Evolutionary conservation across 345 rosid genomes (phyloP).

Genomic region (Combretum micranthum): DNA sequence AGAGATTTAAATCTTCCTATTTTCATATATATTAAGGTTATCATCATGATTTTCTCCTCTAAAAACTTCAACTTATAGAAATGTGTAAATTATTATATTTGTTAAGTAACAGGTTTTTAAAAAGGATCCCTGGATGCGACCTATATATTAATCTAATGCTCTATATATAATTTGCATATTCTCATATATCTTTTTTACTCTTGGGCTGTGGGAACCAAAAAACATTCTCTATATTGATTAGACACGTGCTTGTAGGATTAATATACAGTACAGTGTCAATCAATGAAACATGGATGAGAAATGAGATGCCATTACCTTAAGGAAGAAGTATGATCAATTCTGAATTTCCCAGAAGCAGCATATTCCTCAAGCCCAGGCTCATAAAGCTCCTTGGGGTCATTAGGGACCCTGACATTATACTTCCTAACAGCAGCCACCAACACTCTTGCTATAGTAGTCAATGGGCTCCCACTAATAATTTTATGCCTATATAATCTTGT

Average conservation of each 20-base stretch:
- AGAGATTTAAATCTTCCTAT: too few relatives aligned
- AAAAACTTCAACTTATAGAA: background rate
- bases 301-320: conserved; percentile 35
- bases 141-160: too few relatives aligned
- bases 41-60: too few relatives aligned
- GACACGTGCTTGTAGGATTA: too few relatives aligned
- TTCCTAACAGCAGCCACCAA: conserved; percentile 42
- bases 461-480: conserved; percentile 37
- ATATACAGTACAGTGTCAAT: background rate
- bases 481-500: conserved; percentile 49
- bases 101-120: background rate
- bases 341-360: conserved; percentile 16
- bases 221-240: too few relatives aligned
- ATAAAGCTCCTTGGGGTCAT: conserved; percentile 39
- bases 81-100: background rate
- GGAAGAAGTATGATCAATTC: conserved; percentile 37
- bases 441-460: conserved; percentile 39
- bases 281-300: background rate
- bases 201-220: too few relatives aligned
- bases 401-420: conserved; percentile 27
- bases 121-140: too few relatives aligned
- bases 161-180: too few relatives aligned
- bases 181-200: too few relatives aligned
- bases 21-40: too few relatives aligned
- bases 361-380: conserved; percentile 34